Evolutionary conservation across 352 stramenopile genomes (phyloP), one percentile per base, ranked within the genome.

Genomic region (Globisporangium rhizosaccharum): DNA sequence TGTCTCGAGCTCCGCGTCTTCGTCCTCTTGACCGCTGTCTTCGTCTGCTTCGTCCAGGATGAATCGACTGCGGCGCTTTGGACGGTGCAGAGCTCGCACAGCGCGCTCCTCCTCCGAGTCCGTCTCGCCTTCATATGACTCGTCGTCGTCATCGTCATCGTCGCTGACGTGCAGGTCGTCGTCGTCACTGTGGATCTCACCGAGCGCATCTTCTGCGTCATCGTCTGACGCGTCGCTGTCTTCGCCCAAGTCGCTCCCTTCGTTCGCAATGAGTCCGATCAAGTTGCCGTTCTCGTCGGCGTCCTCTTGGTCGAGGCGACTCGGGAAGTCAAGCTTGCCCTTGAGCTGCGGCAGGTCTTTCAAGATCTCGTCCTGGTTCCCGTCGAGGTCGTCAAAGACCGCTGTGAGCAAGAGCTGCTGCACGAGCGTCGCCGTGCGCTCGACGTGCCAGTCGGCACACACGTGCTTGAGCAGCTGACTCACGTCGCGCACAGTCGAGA

Each of bases 341-440:
- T 62, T 62, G 47, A 90, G 71, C 26, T 77, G 59, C 20, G 83
- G 82, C 51, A 92, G 65, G 44, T 83, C 77, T 17, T 72, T 52
- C 39, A 90, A 59, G 20, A 92, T 80, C 15, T 88, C 85, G 51
- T 92, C 80, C 41, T 87, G 80, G 49, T 88, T 80, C 44, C 83
- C 85, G n/a, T 95, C 83, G 3, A 95, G 57, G 47, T 95, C 85
- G 51, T 95, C 83, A 60, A 93, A 91, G 5, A 92, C 72, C 10
- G 71, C 68, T 14, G 75, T 88, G 11, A 94, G 65, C 53, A 95
- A 55, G 14, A 95, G 59, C 30, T 88, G 71, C 65, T 95, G 85
- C 20, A 95, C 78, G 17, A 95, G 64, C 10, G 72, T 50, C 3
- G 60, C 57, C 41, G 76, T 84, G 46, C 72, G 74, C 20, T 92